These are phyloP conservation scores for Saccharomycopsis fibuligera DNA, from an alignment of 805 yeast genomes.

Conservation along the genomic window DNA sequence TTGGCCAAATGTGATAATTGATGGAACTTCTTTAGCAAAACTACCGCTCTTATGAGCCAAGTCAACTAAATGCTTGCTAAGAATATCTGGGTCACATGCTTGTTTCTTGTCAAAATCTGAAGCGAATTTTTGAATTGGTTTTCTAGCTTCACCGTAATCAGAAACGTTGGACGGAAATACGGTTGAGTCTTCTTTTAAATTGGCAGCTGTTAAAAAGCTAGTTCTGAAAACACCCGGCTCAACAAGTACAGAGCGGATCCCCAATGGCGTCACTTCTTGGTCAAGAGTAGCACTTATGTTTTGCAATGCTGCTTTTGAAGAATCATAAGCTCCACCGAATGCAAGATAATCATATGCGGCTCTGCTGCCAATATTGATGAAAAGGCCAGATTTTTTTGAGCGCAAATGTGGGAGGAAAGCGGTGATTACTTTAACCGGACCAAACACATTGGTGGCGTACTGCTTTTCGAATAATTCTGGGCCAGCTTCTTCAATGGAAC, in stretches of 20 bases:
- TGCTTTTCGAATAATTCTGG: constrained; percentile 1
- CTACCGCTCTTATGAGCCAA: not conserved
- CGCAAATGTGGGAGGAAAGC: constrained; percentile 2
- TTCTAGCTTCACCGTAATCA: not conserved
- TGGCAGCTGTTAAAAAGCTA: too few relatives aligned
- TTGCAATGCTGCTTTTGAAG: not conserved
- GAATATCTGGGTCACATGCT: not conserved
- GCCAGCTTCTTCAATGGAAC: constrained; percentile 6
- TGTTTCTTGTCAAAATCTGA: not conserved
- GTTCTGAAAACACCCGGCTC: not conserved
- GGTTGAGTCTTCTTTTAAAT: too few relatives aligned
- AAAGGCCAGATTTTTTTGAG: not conserved
- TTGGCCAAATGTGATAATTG: not conserved
- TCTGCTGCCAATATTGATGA: constrained; percentile 1
- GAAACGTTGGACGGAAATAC: not conserved
- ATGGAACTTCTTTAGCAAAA: not conserved
- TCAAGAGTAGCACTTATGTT: not conserved
- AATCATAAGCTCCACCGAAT: not conserved
- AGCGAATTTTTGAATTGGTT: not conserved
- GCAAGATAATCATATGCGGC: not conserved
- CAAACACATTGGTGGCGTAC: constrained; percentile 6
- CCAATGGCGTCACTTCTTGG: not conserved
- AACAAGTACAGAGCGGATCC: not conserved
- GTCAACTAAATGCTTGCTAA: not conserved
- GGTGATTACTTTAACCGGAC: constrained; percentile 1